phyloP scores from a whole-genome alignment of 495 filamentous ascomycete species.

The Xylaria palmicola region DNA sequence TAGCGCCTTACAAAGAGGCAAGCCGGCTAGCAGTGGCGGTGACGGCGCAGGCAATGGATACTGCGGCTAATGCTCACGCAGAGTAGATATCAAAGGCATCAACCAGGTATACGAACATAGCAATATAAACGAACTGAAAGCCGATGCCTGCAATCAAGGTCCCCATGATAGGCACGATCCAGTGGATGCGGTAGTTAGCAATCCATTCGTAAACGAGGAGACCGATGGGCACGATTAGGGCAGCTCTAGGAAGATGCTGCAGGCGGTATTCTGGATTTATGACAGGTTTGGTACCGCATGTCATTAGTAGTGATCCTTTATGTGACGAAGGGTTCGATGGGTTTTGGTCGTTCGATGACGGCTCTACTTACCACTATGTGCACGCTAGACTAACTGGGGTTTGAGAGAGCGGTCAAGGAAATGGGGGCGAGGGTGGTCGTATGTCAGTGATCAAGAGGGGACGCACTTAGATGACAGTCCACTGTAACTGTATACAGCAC shows the following conservation, averaged over 20 bases:
- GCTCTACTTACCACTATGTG: no score
- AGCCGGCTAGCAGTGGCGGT: constrained; percentile 53
- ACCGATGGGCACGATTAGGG: constrained; percentile 42
- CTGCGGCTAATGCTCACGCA: constrained; percentile 54
- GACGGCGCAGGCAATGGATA: constrained; percentile 49
- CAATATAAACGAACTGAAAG: constrained; percentile 48
- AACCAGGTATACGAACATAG: constrained; percentile 55
- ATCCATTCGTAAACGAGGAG: constrained; percentile 38
- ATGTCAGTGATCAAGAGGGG: no score
- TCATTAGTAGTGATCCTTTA: no score
- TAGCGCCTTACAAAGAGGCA: constrained; percentile 48
- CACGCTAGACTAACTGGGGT: no score
- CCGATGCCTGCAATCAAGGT: constrained; percentile 49
- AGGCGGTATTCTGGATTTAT: constrained; percentile 50
- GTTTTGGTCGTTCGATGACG: no score
- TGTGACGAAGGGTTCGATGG: no score
- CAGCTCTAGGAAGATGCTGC: constrained; percentile 48
- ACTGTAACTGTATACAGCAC: no score
- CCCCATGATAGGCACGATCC: constrained; percentile 50
- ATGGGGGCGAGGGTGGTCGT: no score
- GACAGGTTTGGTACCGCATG: constrained; percentile 10
- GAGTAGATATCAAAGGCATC: constrained; percentile 58
- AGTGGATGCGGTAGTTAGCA: constrained; percentile 22
- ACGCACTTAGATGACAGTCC: no score
- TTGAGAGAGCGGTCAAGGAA: no score